Percentiles rank a stretch among this genome's conserved stretches.
Evolutionary conservation across 257 asterid species (phyloP).

Genomic region (Fraxinus cuspidata): DNA sequence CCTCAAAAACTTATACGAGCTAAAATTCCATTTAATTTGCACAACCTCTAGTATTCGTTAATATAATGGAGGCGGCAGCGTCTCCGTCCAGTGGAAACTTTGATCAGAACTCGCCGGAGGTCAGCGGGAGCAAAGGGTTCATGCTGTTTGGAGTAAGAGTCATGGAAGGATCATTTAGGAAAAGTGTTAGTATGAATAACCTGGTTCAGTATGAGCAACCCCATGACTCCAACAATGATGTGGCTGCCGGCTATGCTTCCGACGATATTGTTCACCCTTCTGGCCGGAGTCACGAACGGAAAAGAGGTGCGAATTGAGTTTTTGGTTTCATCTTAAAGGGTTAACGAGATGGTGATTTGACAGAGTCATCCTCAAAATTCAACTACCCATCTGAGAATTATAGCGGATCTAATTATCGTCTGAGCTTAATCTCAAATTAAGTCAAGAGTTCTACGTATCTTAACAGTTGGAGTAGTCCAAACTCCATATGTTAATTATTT

Average conservation of each 20-base stretch:
- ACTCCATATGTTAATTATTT: too few species aligned
- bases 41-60: constrained; percentile 14
- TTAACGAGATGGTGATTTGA: not conserved
- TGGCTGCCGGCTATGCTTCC: constrained; percentile 76
- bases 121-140: constrained; percentile 50
- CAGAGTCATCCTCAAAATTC: not conserved
- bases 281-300: constrained; percentile 75
- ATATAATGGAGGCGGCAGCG: constrained; percentile 29
- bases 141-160: constrained; percentile 95
- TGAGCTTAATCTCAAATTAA: not conserved
- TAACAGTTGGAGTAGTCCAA: too few species aligned
- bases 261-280: constrained; percentile 95
- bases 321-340: not conserved
- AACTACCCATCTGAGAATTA: not conserved
- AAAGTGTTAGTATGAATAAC: constrained; percentile 88
- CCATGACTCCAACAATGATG: constrained; percentile 60
- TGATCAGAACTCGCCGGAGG: constrained; percentile 36
- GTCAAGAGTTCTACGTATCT: not conserved
- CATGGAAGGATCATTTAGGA: constrained; percentile 75
- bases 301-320: constrained; percentile 57
- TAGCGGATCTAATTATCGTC: not conserved
- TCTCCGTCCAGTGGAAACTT: constrained; percentile 42
- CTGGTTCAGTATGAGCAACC: constrained; percentile 67
- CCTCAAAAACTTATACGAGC: constrained; percentile 7
- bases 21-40: constrained; percentile 16